phyloP scores from a whole-genome alignment of 495 filamentous ascomycete genomes.

The Tuber brumale region DNA sequence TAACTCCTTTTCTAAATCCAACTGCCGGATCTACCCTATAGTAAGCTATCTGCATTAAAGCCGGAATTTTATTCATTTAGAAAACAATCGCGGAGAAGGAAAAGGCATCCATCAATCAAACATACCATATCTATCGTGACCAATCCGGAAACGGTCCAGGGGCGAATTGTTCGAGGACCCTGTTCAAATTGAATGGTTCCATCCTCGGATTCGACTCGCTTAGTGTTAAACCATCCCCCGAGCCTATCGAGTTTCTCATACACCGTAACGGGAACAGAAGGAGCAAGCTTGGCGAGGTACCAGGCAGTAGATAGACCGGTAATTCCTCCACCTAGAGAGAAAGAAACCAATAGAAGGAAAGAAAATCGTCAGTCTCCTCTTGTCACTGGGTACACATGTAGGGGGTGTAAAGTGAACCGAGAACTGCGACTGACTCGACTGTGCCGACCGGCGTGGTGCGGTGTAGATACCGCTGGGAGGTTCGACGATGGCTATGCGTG shows the following conservation, averaged over 20 bases:
- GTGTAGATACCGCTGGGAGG: neutral
- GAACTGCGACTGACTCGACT: slow-evolving; percentile 38
- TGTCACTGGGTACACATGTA: neutral
- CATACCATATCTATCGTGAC: slow-evolving; percentile 55
- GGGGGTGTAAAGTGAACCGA: slow-evolving; percentile 32
- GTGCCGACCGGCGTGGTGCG: slow-evolving; percentile 12
- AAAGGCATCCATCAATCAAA: neutral
- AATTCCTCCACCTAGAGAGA: slow-evolving; percentile 65
- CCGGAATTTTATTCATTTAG: neutral
- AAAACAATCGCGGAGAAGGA: neutral
- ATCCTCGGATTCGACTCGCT: slow-evolving; percentile 49
- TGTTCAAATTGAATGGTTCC: slow-evolving; percentile 69
- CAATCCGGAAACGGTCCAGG: slow-evolving; percentile 47
- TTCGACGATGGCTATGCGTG: neutral
- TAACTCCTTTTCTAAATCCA: slow-evolving; percentile 59
- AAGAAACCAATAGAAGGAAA: neutral
- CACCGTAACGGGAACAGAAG: slow-evolving; percentile 58
- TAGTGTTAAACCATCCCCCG: slow-evolving; percentile 80
- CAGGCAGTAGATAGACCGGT: slow-evolving; percentile 79
- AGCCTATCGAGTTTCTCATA: slow-evolving; percentile 64
- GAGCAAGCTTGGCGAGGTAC: slow-evolving; percentile 57
- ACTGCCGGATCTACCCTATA: slow-evolving; percentile 52
- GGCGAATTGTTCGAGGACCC: slow-evolving; percentile 73
- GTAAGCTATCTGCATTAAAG: neutral
- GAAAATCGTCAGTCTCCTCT: slow-evolving; percentile 12